Evolutionary conservation across 2,329 filamentous ascomycete species (phyloP).

Genomic region (Fusarium camptoceras): DNA sequence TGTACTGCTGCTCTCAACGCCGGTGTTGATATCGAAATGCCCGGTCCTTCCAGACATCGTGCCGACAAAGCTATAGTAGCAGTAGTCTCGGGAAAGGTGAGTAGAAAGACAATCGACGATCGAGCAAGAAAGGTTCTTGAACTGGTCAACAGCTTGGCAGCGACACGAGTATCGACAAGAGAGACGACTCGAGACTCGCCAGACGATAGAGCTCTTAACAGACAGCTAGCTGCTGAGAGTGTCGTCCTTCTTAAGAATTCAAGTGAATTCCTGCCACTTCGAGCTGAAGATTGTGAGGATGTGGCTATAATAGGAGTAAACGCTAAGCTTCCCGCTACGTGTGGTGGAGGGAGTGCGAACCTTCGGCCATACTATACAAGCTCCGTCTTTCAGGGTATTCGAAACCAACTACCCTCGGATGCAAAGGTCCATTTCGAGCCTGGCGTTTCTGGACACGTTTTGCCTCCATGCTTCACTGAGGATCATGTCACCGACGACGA

Average conservation of each 20-base stretch:
- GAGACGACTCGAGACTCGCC: slow-evolving; percentile 25
- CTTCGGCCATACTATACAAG: slow-evolving; percentile 49
- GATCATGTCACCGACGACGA: slow-evolving; percentile 4
- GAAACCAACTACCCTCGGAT: slow-evolving; percentile 1
- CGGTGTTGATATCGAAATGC: slow-evolving; percentile 29
- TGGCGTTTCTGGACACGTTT: slow-evolving; percentile 22
- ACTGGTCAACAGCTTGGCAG: neutral
- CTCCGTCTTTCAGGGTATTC: slow-evolving; percentile 49
- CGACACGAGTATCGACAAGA: slow-evolving; percentile 8
- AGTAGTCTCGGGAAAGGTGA: slow-evolving; percentile 9
- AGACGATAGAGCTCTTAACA: slow-evolving; percentile 15
- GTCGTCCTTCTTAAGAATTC: slow-evolving; percentile 76
- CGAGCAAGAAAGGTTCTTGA: slow-evolving; percentile 18
- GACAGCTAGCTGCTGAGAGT: slow-evolving; percentile 48
- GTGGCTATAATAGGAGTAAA: slow-evolving; percentile 67
- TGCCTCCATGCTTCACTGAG: slow-evolving; percentile 15
- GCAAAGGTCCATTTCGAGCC: slow-evolving; percentile 16
- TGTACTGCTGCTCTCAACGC: slow-evolving; percentile 20
- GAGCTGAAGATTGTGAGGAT: slow-evolving; percentile 46
- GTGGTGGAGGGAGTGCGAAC: slow-evolving; percentile 51
- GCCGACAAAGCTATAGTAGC: slow-evolving; percentile 12
- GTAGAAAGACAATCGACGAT: slow-evolving; percentile 2
- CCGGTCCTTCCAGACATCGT: slow-evolving; percentile 20
- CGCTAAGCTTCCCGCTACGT: slow-evolving; percentile 54
- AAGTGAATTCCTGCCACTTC: slow-evolving; percentile 64